Evolutionary conservation across 352 stramenopile genomes (phyloP), one percentile per base, ranked within the genome.

Genomic region (Globisporangium echinulatum): DNA sequence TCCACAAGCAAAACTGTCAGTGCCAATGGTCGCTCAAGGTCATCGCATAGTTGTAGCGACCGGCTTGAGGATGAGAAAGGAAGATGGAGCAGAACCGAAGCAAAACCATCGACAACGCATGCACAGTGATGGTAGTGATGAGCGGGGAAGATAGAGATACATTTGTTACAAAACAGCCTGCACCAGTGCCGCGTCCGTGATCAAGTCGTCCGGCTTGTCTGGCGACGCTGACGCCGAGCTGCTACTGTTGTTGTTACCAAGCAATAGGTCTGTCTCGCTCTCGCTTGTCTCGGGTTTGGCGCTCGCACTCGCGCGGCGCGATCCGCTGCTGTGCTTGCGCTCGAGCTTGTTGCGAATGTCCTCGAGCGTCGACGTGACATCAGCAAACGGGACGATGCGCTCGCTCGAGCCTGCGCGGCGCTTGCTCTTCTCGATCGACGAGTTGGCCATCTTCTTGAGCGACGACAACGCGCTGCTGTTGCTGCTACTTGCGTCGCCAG

Each of bases 311-410:
- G 15, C 37, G n/a, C 2, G 54, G 44, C n/a, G 57, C 53, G 58
- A 54, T 11, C 66, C 68, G 10, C 52, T 69, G 33, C 50, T 59
- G 57, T 90, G 77, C 60, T 86, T 88, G 9, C 65, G 76, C 47
- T 75, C 67, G 38, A 90, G 61, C 58, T 82, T 72, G 5, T 64
- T 70, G 40, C 77, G 79, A 58, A 88, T 86, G 62, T 86, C 78
- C 19, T 69, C 77, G 19, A 88, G 72, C 5, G 78, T 84, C 4
- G 78, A 83, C 8, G 70, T 63, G 39, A 58, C 33, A 7, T 49
- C 67, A 52, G 87, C 78, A 36, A 90, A 87, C 10, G 75, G 70
- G 39, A 73, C 58, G n/a, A 76, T 54, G 2, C 59, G 59, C 51
- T 74, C 69, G 7, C 57, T 52, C 5, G 67, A 56, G 1, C 39